Conservation (phyloP, 148 eudicot genomes). For the Pouteria glomerata region DNA sequence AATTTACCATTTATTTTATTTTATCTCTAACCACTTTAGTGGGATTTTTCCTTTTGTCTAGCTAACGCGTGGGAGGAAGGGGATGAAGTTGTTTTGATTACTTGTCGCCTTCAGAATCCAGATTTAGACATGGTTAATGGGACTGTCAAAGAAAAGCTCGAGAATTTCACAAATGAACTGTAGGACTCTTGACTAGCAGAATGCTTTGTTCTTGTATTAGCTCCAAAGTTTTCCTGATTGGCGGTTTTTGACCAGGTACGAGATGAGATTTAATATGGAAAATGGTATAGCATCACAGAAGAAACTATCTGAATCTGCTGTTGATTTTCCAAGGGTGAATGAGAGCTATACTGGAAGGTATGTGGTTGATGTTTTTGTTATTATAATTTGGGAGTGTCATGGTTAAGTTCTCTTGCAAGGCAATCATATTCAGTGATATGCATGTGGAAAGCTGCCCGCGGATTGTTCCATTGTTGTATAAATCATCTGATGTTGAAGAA, state of each 20-base stretch:
- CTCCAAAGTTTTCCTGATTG: conserved; percentile 4
- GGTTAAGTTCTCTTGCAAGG: background rate
- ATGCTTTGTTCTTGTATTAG: background rate
- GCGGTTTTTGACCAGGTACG: conserved; percentile 50
- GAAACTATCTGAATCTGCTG: conserved; percentile 74
- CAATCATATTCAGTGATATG: background rate
- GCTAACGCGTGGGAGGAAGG: conserved; percentile 99
- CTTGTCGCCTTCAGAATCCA: conserved; percentile 81
- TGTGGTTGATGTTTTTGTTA: background rate
- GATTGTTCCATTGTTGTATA: background rate
- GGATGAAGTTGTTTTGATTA: conserved; percentile 82
- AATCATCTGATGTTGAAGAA: background rate
- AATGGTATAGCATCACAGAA: conserved; percentile 74
- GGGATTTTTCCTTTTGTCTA: conserved; percentile 18
- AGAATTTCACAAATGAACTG: conserved; percentile 72
- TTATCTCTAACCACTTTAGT: background rate
- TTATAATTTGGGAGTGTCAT: background rate
- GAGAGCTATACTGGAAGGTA: conserved; percentile 92
- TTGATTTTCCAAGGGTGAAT: conserved; percentile 89
- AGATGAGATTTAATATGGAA: conserved; percentile 94
- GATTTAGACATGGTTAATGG: conserved; percentile 74
- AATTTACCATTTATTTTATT: no score
- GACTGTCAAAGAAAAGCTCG: conserved; percentile 46
- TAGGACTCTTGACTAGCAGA: conserved; percentile 28
- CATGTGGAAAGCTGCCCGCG: background rate